Base-by-base conservation (phyloP, 345 rosid genomes). In the Psidium friedrichsthalianum region DNA sequence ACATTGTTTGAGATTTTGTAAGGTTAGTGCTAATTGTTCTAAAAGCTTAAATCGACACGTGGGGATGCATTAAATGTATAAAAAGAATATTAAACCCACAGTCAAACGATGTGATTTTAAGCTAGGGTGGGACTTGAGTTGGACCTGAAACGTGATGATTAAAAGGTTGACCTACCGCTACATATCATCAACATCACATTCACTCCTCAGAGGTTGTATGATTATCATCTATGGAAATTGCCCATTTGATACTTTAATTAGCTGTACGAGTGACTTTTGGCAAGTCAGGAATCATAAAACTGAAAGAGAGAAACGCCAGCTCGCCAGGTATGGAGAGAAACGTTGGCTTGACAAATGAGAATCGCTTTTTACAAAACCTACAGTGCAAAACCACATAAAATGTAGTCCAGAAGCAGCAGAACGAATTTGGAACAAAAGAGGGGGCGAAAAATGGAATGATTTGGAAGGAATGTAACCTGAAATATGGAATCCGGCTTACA, bases 1-100 rank as follows among this genome's bases (percentile, higher is more conserved):
- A 2, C 5, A 36, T 0, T 2, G 20, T 36, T 36, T 36, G 25
- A 69, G 7, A 32, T 64, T 16, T 32, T 16, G 3, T 64, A 10
- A 0, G 3, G 32, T 1, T 1, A 36, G 0, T 69, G 6, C 2
- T 36, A 36, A 69, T 69, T 32, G 8, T 32, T 32, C 13, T 36
- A 69, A 69, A 61, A 36, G 6, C 2, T 69, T 24, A 56, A 69
- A 1, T 2, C 36, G 36, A 32, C 5, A 69, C 0, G 47, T 4
- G 2, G 6, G 21, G 1, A 3, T n/a, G 11, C 8, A 40, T 1
- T 24, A 18, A 25, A 7, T 69, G 11, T 18, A 2, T 32, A 32
- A 3, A 18, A 18, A 36, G 11, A 69, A 20, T 69, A 18, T 69
- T 4, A 69, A 69, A 5, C 24, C 2, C 13, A 18, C 18, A 9